These are phyloP conservation scores for Colletotrichum cordylinicola DNA, from an alignment of 2,329 filamentous ascomycete species.

Conservation along the genomic window DNA sequence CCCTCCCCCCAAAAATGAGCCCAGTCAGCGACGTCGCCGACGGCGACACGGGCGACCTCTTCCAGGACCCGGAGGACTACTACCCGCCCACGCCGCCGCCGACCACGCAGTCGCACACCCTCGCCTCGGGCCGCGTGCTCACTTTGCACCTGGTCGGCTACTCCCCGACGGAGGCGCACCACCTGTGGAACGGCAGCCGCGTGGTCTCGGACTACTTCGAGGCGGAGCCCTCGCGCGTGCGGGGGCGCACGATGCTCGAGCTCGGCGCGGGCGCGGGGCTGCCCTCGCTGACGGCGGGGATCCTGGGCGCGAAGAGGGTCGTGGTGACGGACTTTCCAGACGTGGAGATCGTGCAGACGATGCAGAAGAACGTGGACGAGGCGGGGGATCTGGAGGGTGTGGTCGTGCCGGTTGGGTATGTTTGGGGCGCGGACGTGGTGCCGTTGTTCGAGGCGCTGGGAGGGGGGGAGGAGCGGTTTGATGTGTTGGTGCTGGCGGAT, in stretches of 20 bases:
- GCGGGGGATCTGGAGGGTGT: conserved; percentile 35
- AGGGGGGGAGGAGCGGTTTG: conserved; percentile 58
- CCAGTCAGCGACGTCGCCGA: conserved; percentile 25
- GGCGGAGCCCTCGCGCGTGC: conserved; percentile 67
- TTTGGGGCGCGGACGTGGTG: conserved; percentile 77
- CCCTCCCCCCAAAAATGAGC: neutral
- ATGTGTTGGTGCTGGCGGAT: conserved; percentile 86
- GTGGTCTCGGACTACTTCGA: conserved; percentile 82
- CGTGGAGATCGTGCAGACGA: conserved; percentile 78
- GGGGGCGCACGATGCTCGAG: conserved; percentile 77
- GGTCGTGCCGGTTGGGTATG: conserved; percentile 72
- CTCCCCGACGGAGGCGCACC: conserved; percentile 88
- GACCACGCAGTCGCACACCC: conserved; percentile 74
- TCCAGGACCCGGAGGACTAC: conserved; percentile 82
- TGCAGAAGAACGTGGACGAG: conserved; percentile 76
- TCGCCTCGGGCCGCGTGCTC: conserved; percentile 69
- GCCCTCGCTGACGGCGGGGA: conserved; percentile 78
- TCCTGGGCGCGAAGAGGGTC: conserved; percentile 72
- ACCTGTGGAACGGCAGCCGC: conserved; percentile 89
- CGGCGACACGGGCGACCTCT: conserved; percentile 59
- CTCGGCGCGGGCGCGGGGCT: conserved; percentile 89
- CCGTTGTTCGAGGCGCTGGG: conserved; percentile 63
- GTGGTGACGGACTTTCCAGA: conserved; percentile 93
- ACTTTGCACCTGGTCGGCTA: conserved; percentile 83
- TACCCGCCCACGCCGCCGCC: conserved; percentile 80